phyloP scores from a whole-genome alignment of 345 rosid species.

The Aquilaria yunnanensis region DNA sequence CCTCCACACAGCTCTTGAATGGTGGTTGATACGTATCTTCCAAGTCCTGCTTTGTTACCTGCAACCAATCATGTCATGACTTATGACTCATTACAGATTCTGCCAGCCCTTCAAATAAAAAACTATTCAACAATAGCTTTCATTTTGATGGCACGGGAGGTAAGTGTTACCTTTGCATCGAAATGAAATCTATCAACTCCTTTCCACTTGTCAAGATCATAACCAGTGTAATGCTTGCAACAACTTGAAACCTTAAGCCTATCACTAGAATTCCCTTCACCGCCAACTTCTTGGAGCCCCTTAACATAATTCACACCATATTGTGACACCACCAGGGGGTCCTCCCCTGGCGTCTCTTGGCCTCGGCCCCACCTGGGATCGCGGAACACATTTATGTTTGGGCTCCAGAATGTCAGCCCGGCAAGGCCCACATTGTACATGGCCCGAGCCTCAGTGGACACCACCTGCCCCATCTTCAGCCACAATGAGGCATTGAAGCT shows the following conservation, averaged over 20 bases:
- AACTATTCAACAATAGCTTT: background rate
- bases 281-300: constrained; percentile 32
- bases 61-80: background rate
- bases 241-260: constrained; percentile 20
- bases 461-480: constrained; percentile 45
- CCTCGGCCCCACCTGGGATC: constrained; percentile 41
- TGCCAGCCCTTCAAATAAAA: too few relatives aligned
- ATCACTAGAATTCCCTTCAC: constrained; percentile 1
- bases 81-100: background rate
- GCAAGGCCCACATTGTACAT: constrained; percentile 29
- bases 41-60: constrained; percentile 16
- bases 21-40: constrained; percentile 20
- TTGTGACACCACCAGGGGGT: constrained; percentile 27
- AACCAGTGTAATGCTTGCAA: constrained; percentile 19
- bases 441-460: constrained; percentile 31
- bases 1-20: constrained; percentile 18
- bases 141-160: background rate
- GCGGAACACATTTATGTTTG: constrained; percentile 36
- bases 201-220: constrained; percentile 18
- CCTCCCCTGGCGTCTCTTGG: constrained; percentile 45
- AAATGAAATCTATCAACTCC: constrained; percentile 16
- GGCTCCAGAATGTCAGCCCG: constrained; percentile 43
- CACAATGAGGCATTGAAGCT: constrained; percentile 44
- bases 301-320: constrained; percentile 34
- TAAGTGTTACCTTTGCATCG: constrained; percentile 10